These are phyloP conservation scores for Tagetes erecta DNA, from an alignment of 129 eudicot species.

Conservation along the genomic window DNA sequence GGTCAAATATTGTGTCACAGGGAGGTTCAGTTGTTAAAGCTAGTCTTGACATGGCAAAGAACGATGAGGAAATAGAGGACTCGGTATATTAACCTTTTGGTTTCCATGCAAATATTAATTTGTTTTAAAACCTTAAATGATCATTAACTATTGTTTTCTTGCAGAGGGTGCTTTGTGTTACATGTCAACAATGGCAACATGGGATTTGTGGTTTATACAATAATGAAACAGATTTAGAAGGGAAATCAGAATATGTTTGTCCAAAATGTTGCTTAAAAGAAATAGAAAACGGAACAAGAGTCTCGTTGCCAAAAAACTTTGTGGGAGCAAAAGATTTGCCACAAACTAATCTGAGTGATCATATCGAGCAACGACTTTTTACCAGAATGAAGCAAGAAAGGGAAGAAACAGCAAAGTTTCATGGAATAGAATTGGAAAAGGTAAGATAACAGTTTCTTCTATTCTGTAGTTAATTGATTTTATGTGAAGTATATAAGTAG, in stretches of 20 bases:
- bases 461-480: background rate
- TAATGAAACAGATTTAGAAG: slow-evolving; percentile 47
- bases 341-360: slow-evolving; percentile 64
- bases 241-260: slow-evolving; percentile 59
- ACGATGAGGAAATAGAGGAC: slow-evolving; percentile 45
- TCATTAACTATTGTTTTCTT: slow-evolving; percentile 7
- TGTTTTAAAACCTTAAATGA: background rate
- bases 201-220: slow-evolving; percentile 73
- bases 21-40: slow-evolving; percentile 51
- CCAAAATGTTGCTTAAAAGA: slow-evolving; percentile 63
- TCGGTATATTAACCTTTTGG: slow-evolving; percentile 43
- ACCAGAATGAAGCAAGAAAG: slow-evolving; percentile 60
- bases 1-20: slow-evolving; percentile 31
- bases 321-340: slow-evolving; percentile 70
- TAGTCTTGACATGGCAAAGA: slow-evolving; percentile 38
- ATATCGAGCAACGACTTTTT: slow-evolving; percentile 62
- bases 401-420: slow-evolving; percentile 48
- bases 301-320: slow-evolving; percentile 34
- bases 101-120: background rate
- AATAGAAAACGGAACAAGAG: slow-evolving; percentile 36
- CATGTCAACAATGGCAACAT: slow-evolving; percentile 76
- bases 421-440: slow-evolving; percentile 41
- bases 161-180: slow-evolving; percentile 89
- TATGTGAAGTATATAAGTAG: background rate
- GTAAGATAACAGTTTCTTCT: slow-evolving; percentile 35